Evolutionary conservation across 2,329 filamentous ascomycete species (phyloP), one percentile per base, ranked within the genome.

Genomic region (Atkinsonella hypoxylon): DNA sequence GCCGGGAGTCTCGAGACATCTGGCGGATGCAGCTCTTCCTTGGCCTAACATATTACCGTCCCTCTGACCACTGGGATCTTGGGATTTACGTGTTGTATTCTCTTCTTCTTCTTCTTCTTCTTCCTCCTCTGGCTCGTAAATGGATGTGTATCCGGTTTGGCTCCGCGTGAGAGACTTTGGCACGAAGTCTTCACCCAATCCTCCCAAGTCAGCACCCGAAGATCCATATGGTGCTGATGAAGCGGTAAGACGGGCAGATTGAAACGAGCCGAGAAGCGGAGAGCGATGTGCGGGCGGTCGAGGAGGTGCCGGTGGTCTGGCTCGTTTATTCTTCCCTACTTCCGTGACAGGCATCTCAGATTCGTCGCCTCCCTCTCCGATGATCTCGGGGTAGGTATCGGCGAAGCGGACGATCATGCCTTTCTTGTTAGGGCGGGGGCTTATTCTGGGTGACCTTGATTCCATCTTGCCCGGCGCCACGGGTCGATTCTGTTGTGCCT

Each of bases 331-430:
- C 62, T 72, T 75, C 5, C 81, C 82, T 50, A 95, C 83, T 62
- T 93, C 85, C 18, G 81, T 72, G 1, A 82, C 78, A 1, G 87
- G 86, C 9, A 77, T 70, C 49, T 87, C 82, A 50, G 85, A 84
- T 65, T 95, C 89, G 61, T 96, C 91, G 34, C 91, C 91, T 52
- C 91, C 91, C 66, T 91, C 84, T 45, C 91, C 91, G 61, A 97
- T 96, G 54, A 95, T 68, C 45, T 89, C 85, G 7, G 90, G 89
- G 50, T 77, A 74, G 10, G 76, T 77, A 57, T 87, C 81, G 48
- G 77, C 78, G 60, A 96, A 96, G 51, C 75, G 79, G 36, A 96
- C 90, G 4, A 72, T 72, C 54, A 93, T 71, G 10, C 85, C 85
- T 65, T 87, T 87, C 61, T 77, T 79, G 47, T 69, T 72, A 22